Conservation (phyloP, 2,329 filamentous ascomycete genomes). For the Fusarium decemcellulare region DNA sequence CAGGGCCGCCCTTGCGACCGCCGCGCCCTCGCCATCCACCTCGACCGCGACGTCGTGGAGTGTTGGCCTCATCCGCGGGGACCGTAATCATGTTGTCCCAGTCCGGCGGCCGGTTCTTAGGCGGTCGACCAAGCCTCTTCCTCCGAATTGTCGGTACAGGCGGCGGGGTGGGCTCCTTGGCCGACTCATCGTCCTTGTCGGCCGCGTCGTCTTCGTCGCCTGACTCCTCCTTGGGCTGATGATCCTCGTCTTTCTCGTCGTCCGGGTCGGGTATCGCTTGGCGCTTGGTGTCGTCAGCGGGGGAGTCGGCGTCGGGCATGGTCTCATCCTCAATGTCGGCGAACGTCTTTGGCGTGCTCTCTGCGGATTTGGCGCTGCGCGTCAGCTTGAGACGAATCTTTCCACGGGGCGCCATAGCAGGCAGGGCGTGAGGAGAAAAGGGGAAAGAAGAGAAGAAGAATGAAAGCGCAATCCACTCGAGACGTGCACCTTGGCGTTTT, state of each 20-base stretch:
- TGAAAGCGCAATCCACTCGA: neutral
- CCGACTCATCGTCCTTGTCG: slow-evolving; percentile 58
- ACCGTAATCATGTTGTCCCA: slow-evolving; percentile 77
- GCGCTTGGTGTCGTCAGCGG: slow-evolving; percentile 57
- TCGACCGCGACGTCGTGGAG: slow-evolving; percentile 75
- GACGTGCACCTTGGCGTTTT: too few species aligned
- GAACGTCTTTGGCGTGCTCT: slow-evolving; percentile 59
- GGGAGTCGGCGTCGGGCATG: slow-evolving; percentile 50
- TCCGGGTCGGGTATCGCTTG: slow-evolving; percentile 55
- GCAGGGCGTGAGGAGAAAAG: slow-evolving; percentile 9
- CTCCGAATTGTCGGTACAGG: slow-evolving; percentile 77
- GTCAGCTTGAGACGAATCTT: slow-evolving; percentile 54
- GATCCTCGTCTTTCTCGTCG: slow-evolving; percentile 60
- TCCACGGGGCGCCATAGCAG: slow-evolving; percentile 47
- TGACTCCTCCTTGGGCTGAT: slow-evolving; percentile 67
- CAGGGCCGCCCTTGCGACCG: slow-evolving; percentile 77
- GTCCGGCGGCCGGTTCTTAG: slow-evolving; percentile 86
- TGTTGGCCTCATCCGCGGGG: slow-evolving; percentile 67
- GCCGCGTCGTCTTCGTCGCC: slow-evolving; percentile 57
- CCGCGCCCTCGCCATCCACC: slow-evolving; percentile 79
- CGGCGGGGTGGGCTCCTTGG: slow-evolving; percentile 67
- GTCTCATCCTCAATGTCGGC: slow-evolving; percentile 56
- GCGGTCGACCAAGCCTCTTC: slow-evolving; percentile 86
- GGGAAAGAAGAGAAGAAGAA: slow-evolving; percentile 6
- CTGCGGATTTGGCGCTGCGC: slow-evolving; percentile 50